Base-by-base conservation (phyloP, 108 stramenopile species). In the Stephanodiscus triporus region DNA sequence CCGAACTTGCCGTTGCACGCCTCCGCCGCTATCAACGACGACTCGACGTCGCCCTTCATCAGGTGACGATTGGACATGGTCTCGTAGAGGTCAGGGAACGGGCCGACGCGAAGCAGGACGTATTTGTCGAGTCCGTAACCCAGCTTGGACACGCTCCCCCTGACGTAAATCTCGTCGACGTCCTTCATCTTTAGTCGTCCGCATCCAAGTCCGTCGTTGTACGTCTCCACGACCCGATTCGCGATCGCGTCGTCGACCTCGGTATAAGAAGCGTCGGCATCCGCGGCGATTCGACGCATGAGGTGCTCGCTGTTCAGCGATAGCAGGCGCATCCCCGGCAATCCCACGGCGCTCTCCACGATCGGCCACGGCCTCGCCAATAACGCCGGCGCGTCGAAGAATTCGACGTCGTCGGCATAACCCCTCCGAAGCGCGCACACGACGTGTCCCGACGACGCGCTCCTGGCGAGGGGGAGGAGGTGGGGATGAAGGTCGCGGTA, bases 51-150 rank as follows among this genome's bases (percentile, higher is more conserved):
- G 9, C 77, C 81, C 11, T 77, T 68, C 27, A 78, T 64, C 32
- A 80, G 75, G 68, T 94, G 93, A 16, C 68, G 53, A 37, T 75
- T 56, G 53, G 90, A 75, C 85, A 94, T 78, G 38, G 68, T 77
- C 72, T 89, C 83, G 51, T 94, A 94, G 10, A 94, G 75, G 45
- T 94, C 93, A 0, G 90, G 84, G 51, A 94, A 94, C 3, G 93
- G 90, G 0, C 90, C 93, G 13, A 94, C 87, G 13, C 87, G 80
- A 6, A 94, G 69, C 17, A 94, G 66, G 7, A 87, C 81, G 72
- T 87, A 94, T 57, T 94, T 94, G 42, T 91, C 89, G n/a, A 86
- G 68, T 29, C 93, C 93, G 65, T 94, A 94, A 49, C 90, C 90
- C 43, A 94, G 64, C 60, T 87, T 65, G 54, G 87, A 66, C 1